Conservation (phyloP, 2,329 filamentous ascomycete species). For the Colletotrichum echinochloae region DNA sequence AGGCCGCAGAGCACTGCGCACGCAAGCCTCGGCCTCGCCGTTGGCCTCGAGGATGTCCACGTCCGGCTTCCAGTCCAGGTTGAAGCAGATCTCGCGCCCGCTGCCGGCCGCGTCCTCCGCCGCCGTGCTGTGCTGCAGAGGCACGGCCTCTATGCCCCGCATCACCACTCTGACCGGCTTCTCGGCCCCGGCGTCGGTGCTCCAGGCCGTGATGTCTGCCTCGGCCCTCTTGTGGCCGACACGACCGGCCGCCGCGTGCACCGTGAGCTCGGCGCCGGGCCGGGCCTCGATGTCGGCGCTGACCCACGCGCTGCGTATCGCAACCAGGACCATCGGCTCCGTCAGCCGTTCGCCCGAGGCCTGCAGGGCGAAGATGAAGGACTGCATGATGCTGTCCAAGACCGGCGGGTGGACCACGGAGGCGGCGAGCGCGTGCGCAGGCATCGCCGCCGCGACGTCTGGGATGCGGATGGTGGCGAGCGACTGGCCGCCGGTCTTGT, state of each 20-base stretch:
- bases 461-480: conserved; percentile 16
- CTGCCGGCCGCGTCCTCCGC: conserved; percentile 1
- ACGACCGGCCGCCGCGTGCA: conserved; percentile 13
- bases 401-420: conserved; percentile 49
- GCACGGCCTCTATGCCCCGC: background rate
- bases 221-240: conserved; percentile 22
- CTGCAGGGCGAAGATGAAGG: conserved; percentile 22
- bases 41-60: conserved; percentile 20
- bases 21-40: conserved; percentile 15
- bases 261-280: conserved; percentile 21
- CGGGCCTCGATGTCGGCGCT: conserved; percentile 9
- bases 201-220: conserved; percentile 25
- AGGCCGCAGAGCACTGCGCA: background rate
- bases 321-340: conserved; percentile 23
- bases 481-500: background rate
- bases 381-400: conserved; percentile 44
- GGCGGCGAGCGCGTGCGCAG: conserved; percentile 36
- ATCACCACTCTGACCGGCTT: background rate
- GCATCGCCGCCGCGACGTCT: conserved; percentile 43
- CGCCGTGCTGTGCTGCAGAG: background rate
- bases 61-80: conserved; percentile 23
- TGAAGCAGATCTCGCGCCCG: conserved; percentile 19
- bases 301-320: conserved; percentile 12
- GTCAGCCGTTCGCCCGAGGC: conserved; percentile 10
- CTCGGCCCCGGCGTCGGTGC: conserved; percentile 4